A percentile compares a stretch with the other conserved stretches of the same genome.
Evolutionary conservation across 2,329 filamentous ascomycete species (phyloP).

Genomic region (Diaporthe sp.): DNA sequence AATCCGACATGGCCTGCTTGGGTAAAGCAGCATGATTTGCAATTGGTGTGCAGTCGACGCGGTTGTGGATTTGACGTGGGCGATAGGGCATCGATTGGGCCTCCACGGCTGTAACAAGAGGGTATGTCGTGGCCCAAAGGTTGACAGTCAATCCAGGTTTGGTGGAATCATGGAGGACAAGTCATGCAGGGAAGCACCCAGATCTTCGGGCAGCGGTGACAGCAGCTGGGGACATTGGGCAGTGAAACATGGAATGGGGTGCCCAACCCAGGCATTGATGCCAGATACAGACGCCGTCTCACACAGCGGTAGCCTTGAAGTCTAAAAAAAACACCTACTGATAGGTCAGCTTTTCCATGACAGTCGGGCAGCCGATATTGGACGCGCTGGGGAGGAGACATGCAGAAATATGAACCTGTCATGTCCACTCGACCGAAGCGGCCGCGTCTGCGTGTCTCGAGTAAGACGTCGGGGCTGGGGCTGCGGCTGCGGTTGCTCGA

Average conservation of each 20-base stretch:
- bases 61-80: slow-evolving; percentile 36
- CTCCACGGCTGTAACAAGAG: slow-evolving; percentile 37
- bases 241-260: slow-evolving; percentile 40
- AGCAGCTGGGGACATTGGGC: slow-evolving; percentile 41
- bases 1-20: neutral
- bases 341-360: slow-evolving; percentile 32
- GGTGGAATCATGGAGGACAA: slow-evolving; percentile 22
- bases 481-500: neutral
- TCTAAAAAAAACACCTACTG: slow-evolving; percentile 34
- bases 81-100: slow-evolving; percentile 40
- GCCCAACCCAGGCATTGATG: slow-evolving; percentile 44
- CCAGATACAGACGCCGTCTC: slow-evolving; percentile 41
- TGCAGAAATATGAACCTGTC: slow-evolving; percentile 11
- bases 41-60: slow-evolving; percentile 33
- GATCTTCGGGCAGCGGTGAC: slow-evolving; percentile 41
- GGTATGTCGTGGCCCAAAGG: slow-evolving; percentile 41
- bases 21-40: slow-evolving; percentile 33
- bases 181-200: slow-evolving; percentile 39
- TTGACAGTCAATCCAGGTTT: slow-evolving; percentile 24
- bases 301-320: slow-evolving; percentile 29
- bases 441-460: slow-evolving; percentile 16
- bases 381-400: slow-evolving; percentile 6
- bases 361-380: slow-evolving; percentile 22
- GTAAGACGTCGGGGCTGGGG: neutral
- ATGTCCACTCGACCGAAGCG: slow-evolving; percentile 14